Evolutionary conservation across 78 protist species (phyloP), one percentile per base, ranked within the genome.

Genomic region (Cavenderia fasciculata): DNA sequence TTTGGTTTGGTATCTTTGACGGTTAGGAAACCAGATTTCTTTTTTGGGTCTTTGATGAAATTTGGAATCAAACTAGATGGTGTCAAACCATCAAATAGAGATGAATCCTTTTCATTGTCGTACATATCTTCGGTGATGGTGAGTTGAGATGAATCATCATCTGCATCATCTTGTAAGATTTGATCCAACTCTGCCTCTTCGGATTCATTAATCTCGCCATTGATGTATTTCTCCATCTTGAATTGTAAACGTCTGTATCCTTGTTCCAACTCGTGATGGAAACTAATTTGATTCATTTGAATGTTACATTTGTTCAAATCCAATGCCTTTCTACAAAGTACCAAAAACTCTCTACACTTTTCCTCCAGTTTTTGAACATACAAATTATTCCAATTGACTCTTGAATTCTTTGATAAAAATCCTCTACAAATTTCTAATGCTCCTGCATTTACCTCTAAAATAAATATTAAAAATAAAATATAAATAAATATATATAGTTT

Each of bases 401-500:
- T 33, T 23, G 23, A 34, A 16, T 36, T 21, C 16, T 66, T 79
- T 2, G 68, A 47, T 41, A 79, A 40, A 43, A 79, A 79, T 33
- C 88, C 88, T 63, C 88, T 68, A 19, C 88, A 79, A n/a, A 79
- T 54, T 33, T 79, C 88, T 3, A 79, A 18, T 0, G 88, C 88
- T 52, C 88, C 88, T 11, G 88, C 88, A 51, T 79, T 79, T 1
- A 79, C 88, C 33, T 79, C n/a, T n/a, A n/a, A n/a, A n/a, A n/a
- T n/a, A n/a, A n/a, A n/a, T n/a, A n/a, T n/a, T n/a, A n/a, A n/a
- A n/a, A n/a, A n/a, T n/a, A n/a, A n/a, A n/a, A n/a, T n/a, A n/a
- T n/a, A n/a, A n/a, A n/a, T n/a, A n/a, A n/a, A n/a, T n/a, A n/a
- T n/a, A n/a, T n/a, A n/a, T n/a, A n/a, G n/a, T n/a, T n/a, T n/a